Conservation (phyloP, 108 stramenopile species). For the Fragilaria radians region DNA sequence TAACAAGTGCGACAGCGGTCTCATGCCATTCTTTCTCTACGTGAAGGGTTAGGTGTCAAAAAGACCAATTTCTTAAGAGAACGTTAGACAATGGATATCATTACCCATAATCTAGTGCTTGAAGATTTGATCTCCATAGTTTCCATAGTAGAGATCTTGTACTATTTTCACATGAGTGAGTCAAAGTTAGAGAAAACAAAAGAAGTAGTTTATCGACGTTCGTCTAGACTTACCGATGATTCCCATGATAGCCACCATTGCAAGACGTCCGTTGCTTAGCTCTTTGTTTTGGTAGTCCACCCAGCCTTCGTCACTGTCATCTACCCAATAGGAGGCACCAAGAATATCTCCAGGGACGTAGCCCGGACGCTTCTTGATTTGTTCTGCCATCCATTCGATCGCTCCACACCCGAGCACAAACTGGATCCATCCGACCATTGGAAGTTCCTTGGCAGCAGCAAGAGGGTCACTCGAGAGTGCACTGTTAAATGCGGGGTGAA, state of each 20-base stretch:
- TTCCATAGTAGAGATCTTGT: conserved; percentile 70
- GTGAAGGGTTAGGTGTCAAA: too few relatives aligned
- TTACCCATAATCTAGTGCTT: conserved; percentile 48
- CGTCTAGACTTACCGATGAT: conserved; percentile 35
- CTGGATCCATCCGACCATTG: conserved; percentile 83
- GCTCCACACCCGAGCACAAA: conserved; percentile 89
- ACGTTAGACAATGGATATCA: too few relatives aligned
- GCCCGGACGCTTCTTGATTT: conserved; percentile 84
- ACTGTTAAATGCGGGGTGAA: conserved; percentile 84
- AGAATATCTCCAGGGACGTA: conserved; percentile 86
- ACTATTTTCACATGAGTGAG: too few relatives aligned
- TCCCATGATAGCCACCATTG: conserved; percentile 92
- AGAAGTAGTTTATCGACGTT: not conserved
- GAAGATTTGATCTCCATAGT: conserved; percentile 88
- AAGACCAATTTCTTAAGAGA: too few relatives aligned
- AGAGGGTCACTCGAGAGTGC: conserved; percentile 72
- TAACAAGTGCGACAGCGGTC: too few relatives aligned
- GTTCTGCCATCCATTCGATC: conserved; percentile 80
- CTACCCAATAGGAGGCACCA: conserved; percentile 88
- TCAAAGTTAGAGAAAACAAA: not conserved
- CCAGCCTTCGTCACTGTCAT: conserved; percentile 87
- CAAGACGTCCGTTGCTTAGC: conserved; percentile 93
- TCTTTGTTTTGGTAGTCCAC: conserved; percentile 93
- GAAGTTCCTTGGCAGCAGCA: conserved; percentile 77
- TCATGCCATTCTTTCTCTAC: too few relatives aligned